phyloP scores from a whole-genome alignment of 352 stramenopile genomes.

The Phytophthora megakarya region DNA sequence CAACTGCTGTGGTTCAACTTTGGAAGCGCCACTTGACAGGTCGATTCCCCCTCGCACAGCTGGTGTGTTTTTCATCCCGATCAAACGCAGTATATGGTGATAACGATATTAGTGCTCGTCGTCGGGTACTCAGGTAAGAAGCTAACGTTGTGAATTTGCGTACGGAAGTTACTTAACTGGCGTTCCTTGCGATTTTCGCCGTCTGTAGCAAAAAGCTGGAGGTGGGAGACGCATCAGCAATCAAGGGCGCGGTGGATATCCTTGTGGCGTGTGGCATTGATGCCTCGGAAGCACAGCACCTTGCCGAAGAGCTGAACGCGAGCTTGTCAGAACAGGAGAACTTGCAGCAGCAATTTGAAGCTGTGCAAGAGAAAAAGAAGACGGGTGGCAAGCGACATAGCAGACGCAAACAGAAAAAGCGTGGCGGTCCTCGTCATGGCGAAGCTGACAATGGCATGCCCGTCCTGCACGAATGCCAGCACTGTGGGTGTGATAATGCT shows the following conservation, averaged over 20 bases:
- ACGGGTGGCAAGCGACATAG: conserved; percentile 47
- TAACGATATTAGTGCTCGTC: conserved; percentile 66
- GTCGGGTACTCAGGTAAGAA: conserved; percentile 66
- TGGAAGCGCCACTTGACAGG: conserved; percentile 72
- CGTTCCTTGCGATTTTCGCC: neutral
- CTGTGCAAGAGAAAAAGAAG: conserved; percentile 43
- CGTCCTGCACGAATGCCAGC: conserved; percentile 54
- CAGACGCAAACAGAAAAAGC: conserved; percentile 66
- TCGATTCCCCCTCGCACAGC: conserved; percentile 67
- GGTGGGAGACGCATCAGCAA: conserved; percentile 67
- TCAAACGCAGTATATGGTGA: conserved; percentile 72
- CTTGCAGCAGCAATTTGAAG: conserved; percentile 34
- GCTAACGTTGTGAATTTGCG: neutral
- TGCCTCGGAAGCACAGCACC: conserved; percentile 48
- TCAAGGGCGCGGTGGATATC: conserved; percentile 71
- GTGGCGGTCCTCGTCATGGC: conserved; percentile 31
- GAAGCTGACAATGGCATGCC: conserved; percentile 4
- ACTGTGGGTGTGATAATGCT: conserved; percentile 73
- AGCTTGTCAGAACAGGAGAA: conserved; percentile 42
- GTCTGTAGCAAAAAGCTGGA: conserved; percentile 72
- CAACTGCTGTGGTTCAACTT: conserved; percentile 54
- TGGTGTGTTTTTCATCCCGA: conserved; percentile 81
- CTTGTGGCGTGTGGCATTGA: conserved; percentile 72
- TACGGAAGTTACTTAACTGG: neutral
- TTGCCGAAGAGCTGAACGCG: conserved; percentile 71